Percentiles rank a stretch among this genome's conserved stretches.
phyloP scores from a whole-genome alignment of 306 rosid species.

The Hippophae rhamnoides region DNA sequence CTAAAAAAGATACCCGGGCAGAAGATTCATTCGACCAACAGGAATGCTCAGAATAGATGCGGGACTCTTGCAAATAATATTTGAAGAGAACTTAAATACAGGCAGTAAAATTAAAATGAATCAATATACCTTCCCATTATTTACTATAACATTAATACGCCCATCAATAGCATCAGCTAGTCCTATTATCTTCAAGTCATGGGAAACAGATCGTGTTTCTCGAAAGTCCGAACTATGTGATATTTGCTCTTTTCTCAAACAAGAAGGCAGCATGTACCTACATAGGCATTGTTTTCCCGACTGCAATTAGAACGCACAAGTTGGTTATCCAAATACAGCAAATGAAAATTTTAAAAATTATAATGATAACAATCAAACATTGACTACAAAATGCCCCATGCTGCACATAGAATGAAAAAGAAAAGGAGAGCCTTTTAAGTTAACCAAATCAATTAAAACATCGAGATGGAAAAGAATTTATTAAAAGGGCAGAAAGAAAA shows the following conservation, averaged over 20 bases:
- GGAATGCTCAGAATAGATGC: conserved; percentile 1
- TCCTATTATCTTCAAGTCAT: conserved; percentile 59
- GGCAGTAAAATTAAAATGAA: conserved; percentile 2
- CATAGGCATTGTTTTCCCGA: conserved; percentile 95
- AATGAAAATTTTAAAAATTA: conserved; percentile 3
- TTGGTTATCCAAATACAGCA: conserved; percentile 5
- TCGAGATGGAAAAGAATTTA: neutral
- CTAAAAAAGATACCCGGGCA: neutral
- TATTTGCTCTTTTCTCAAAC: conserved; percentile 42
- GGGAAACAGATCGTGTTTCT: conserved; percentile 46
- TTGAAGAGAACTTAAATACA: conserved; percentile 1
- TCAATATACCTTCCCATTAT: conserved; percentile 60
- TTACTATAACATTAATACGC: conserved; percentile 64
- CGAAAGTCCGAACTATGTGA: conserved; percentile 47
- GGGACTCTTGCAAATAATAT: neutral
- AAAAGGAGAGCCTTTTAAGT: too few species aligned
- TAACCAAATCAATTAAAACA: too few species aligned
- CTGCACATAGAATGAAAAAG: too few species aligned
- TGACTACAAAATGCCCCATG: neutral
- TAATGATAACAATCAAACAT: neutral
- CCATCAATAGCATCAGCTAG: conserved; percentile 87
- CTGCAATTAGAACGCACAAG: conserved; percentile 27
- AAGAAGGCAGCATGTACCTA: conserved; percentile 62
- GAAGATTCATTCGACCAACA: neutral
- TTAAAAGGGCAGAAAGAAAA: neutral